Evolutionary conservation across 108 stramenopile genomes (phyloP), one percentile per base, ranked within the genome.

Genomic region (Pseudonitzschia delicatissima): DNA sequence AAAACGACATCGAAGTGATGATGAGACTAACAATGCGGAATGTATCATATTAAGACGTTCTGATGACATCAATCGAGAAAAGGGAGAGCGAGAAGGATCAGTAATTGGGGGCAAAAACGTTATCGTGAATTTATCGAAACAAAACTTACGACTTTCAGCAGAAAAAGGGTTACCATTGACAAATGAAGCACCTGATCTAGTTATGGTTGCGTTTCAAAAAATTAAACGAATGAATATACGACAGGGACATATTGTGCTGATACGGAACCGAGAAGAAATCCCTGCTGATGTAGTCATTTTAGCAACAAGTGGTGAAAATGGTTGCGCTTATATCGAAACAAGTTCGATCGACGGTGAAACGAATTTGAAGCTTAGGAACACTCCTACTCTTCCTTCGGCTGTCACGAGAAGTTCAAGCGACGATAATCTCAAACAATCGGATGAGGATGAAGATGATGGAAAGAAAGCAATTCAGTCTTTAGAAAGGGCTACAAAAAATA

Each of bases 271-370:
- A 31, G 91, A 96, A 62, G 83, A 84, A 81, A 73, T 97, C 20
- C 97, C 98, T 9, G 97, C 95, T 6, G 98, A 99, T 77, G 62
- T 96, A 62, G 78, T 99, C 25, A 73, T 99, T 48, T 62, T 99
- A 45, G 90, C 92, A 20, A 88, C 84, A 55, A 70, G 82, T 45
- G 80, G 80, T 45, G 94, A 97, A 25, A 81, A 81, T 5, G 96
- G 91, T 17, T 78, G 75, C 64, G 82, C 83, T 32, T 98, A 96
- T 82, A 91, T 99, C 53, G 95, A 97, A 81, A 99, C 98, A 7
- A 82, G 82, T 52, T 94, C 93, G 57, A 95, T 99, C 33, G 98
- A 99, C 63, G 98, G 98, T 31, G 98, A 99, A 78, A 99, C 98
- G 11, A 98, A 99, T 58, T 76, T 99, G 51, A 99, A 99, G 67